Percentiles rank a stretch among this genome's conserved stretches.
phyloP scores from a whole-genome alignment of 1,284 basidiomycete species.

The Tetrapyrgos nigripes region DNA sequence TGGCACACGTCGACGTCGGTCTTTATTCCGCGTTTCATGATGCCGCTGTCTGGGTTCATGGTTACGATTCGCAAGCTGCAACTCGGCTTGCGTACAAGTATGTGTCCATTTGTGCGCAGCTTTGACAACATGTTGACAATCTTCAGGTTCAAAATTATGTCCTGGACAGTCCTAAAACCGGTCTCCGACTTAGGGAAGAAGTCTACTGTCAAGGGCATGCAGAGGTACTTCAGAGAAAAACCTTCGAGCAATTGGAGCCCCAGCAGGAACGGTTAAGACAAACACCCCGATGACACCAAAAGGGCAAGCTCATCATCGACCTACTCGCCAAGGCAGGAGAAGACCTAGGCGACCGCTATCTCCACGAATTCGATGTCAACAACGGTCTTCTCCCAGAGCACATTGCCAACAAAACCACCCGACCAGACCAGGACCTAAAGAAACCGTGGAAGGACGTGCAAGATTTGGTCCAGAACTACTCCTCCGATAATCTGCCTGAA shows the following conservation, averaged over 20 bases:
- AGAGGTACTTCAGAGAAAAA: not conserved
- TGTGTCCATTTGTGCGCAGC: slow-evolving; percentile 24
- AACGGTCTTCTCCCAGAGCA: no score
- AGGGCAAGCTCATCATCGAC: no score
- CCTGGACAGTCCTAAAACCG: slow-evolving; percentile 64
- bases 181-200: slow-evolving; percentile 45
- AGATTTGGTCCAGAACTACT: not conserved
- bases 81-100: slow-evolving; percentile 72
- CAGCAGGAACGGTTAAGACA: not conserved
- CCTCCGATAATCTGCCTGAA: not conserved
- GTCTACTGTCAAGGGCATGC: slow-evolving; percentile 44
- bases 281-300: no score
- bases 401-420: no score
- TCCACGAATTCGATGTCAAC: no score
- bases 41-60: slow-evolving; percentile 53
- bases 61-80: slow-evolving; percentile 53
- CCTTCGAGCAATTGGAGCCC: not conserved
- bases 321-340: no score
- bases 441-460: slow-evolving; percentile 24
- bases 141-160: slow-evolving; percentile 58
- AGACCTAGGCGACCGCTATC: no score
- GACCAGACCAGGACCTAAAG: no score
- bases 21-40: slow-evolving; percentile 70
- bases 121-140: not conserved
- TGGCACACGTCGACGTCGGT: slow-evolving; percentile 59